Evolutionary conservation across 257 asterid species (phyloP), one percentile per base, ranked within the genome.

Genomic region (Plantago elongata): DNA sequence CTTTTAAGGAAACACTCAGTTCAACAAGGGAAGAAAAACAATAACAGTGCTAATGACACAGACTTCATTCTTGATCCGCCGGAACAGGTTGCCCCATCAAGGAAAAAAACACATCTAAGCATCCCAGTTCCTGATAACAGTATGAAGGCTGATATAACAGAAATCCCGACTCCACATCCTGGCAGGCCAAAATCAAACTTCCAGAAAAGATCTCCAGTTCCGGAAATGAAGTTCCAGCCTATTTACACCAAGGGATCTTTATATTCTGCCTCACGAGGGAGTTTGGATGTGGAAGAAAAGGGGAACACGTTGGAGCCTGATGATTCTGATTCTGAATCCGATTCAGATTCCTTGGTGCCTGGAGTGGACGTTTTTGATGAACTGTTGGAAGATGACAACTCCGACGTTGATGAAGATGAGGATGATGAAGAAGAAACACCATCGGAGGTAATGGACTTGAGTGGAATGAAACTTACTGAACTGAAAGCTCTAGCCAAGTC

Each of bases 1-100:
- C 97, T 89, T 66, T 61, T 93, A 76, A 82, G 96, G 78, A 89
- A 89, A 61, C 99, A 89, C 72, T 83, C 97, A 0, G 85, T 85
- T 64, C 95, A 85, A 70, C 90, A 87, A 73, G 89, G 85, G 67
- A 87, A 82, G 81, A 82, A 72, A 74, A 80, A 71, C 62, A 71
- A 55, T 18, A 68, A 47, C 52, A 66, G 43, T 55, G 58, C 62
- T 30, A 74, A 72, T 59, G 74, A 59, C 60, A 81, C 71, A 49
- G 90, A 83, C 63, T 84, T 87, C 78, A 75, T 79, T 63, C 75
- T 74, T 46, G 87, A 85, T 63, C 86, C 79, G 58, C 65, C 78
- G 0, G 89, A 78, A 55, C 76, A 78, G 64, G 62, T 60, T 62
- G 69, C 37, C 27, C 62, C 72, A 3, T 58, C 46, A 9, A 30